Conservation (phyloP, 352 stramenopile genomes). For the Phytophthora colocasiae region DNA sequence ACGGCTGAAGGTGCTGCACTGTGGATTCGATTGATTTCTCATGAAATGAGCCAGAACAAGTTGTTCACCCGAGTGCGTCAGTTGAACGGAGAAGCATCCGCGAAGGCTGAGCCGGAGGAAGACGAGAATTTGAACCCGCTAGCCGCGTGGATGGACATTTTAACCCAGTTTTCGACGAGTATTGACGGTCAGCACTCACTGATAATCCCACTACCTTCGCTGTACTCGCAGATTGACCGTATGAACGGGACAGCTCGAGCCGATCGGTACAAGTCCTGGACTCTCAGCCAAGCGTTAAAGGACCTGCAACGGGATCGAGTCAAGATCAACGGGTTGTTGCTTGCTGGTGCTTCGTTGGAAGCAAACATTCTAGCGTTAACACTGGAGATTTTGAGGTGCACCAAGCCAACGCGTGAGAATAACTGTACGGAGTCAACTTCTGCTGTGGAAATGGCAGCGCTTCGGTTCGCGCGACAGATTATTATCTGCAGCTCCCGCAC, state of each 20-base stretch:
- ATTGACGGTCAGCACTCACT: slow-evolving; percentile 23
- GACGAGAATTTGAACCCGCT: slow-evolving; percentile 1
- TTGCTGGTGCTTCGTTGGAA: slow-evolving; percentile 42
- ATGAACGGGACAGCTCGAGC: slow-evolving; percentile 40
- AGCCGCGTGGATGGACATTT: slow-evolving; percentile 25
- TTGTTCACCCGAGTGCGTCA: slow-evolving; percentile 34
- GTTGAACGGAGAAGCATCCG: slow-evolving; percentile 15
- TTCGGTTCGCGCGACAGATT: slow-evolving; percentile 63
- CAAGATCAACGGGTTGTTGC: slow-evolving; percentile 54
- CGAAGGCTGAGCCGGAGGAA: background rate
- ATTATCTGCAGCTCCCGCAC: slow-evolving; percentile 72
- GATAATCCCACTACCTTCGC: slow-evolving; percentile 53
- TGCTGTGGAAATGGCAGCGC: slow-evolving; percentile 50
- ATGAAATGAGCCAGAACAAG: slow-evolving; percentile 47
- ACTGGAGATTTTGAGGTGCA: slow-evolving; percentile 29
- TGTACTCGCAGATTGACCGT: slow-evolving; percentile 61
- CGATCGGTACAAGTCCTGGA: slow-evolving; percentile 56
- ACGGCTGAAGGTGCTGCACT: slow-evolving; percentile 41
- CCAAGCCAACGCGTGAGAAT: background rate
- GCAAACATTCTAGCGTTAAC: slow-evolving; percentile 33
- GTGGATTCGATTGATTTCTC: slow-evolving; percentile 57
- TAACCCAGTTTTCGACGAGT: slow-evolving; percentile 8
- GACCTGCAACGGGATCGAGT: slow-evolving; percentile 69
- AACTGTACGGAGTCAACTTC: background rate
- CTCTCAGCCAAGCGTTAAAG: slow-evolving; percentile 69